Conservation (phyloP, 768 basidiomycete species). For the Rhizopogon sp. region DNA sequence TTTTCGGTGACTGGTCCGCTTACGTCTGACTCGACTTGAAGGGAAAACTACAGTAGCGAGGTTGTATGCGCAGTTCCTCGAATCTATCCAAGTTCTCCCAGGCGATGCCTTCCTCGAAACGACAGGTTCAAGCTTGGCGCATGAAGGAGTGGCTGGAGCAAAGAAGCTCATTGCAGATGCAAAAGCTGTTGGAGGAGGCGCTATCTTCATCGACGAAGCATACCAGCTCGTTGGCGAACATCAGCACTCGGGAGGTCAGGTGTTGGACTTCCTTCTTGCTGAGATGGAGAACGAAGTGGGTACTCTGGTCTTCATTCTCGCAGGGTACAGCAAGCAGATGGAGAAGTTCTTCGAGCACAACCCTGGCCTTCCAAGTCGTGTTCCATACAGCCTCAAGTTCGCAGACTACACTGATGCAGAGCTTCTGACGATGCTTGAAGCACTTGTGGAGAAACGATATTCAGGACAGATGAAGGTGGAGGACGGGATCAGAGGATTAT, state of each 20-base stretch:
- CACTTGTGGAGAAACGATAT: slow-evolving; percentile 41
- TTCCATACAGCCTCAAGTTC: slow-evolving; percentile 57
- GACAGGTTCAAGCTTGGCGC: slow-evolving; percentile 53
- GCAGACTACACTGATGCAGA: slow-evolving; percentile 57
- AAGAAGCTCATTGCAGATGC: slow-evolving; percentile 46
- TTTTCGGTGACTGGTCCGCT: background rate
- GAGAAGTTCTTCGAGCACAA: slow-evolving; percentile 76
- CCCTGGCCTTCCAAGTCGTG: slow-evolving; percentile 63
- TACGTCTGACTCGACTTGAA: slow-evolving; percentile 13
- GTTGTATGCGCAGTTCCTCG: slow-evolving; percentile 56
- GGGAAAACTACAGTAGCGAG: slow-evolving; percentile 71
- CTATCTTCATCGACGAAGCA: slow-evolving; percentile 68
- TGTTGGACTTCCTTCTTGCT: slow-evolving; percentile 65
- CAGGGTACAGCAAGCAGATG: slow-evolving; percentile 70
- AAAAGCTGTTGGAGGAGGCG: slow-evolving; percentile 51
- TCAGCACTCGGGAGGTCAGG: slow-evolving; percentile 47
- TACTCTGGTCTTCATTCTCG: slow-evolving; percentile 61
- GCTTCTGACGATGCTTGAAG: slow-evolving; percentile 49
- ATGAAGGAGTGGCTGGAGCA: slow-evolving; percentile 48
- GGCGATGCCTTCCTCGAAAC: slow-evolving; percentile 55
- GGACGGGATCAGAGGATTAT: slow-evolving; percentile 49
- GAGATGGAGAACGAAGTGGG: slow-evolving; percentile 73
- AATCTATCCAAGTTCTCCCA: slow-evolving; percentile 49
- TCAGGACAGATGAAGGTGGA: slow-evolving; percentile 49
- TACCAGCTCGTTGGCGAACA: slow-evolving; percentile 55